These are phyloP conservation scores for Phytophthora citrophthora DNA, from an alignment of 352 stramenopile genomes.

Conservation along the genomic window DNA sequence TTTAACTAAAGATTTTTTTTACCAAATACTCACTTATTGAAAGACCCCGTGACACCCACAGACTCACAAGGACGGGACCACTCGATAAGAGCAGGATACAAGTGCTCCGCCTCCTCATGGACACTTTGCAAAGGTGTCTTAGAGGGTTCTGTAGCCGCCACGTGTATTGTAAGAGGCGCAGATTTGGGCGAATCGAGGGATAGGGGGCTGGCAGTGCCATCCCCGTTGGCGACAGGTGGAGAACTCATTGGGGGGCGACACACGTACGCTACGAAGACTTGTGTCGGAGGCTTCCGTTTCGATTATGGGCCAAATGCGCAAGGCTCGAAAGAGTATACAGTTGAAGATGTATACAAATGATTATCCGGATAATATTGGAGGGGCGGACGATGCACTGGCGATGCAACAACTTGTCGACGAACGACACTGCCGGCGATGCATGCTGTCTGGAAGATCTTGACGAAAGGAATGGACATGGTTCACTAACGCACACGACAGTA, in stretches of 20 bases:
- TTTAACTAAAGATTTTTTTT: not conserved
- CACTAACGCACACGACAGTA: too few species aligned
- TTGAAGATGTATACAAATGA: conserved; percentile 8
- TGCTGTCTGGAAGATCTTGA: too few species aligned
- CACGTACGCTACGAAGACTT: conserved; percentile 3
- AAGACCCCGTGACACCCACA: conserved; percentile 77
- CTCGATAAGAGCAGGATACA: conserved; percentile 68
- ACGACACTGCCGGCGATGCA: not conserved
- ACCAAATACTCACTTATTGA: conserved; percentile 68
- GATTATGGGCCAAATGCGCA: conserved; percentile 15
- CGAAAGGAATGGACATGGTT: too few species aligned
- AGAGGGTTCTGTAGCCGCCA: not conserved
- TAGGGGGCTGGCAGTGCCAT: conserved; percentile 13
- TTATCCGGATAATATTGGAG: conserved; percentile 1
- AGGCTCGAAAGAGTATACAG: not conserved
- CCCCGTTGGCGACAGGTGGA: not conserved
- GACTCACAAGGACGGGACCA: conserved; percentile 60
- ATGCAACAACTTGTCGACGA: conserved; percentile 14
- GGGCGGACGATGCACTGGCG: conserved; percentile 20
- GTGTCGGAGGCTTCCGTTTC: conserved; percentile 15
- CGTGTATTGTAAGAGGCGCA: not conserved
- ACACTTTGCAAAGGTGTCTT: conserved; percentile 34
- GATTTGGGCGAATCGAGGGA: conserved; percentile 7
- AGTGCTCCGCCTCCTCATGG: conserved; percentile 52
- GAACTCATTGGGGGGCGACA: conserved; percentile 16